Base-by-base conservation (phyloP, 2,329 filamentous ascomycete species). In the Colletotrichum theobromicola region DNA sequence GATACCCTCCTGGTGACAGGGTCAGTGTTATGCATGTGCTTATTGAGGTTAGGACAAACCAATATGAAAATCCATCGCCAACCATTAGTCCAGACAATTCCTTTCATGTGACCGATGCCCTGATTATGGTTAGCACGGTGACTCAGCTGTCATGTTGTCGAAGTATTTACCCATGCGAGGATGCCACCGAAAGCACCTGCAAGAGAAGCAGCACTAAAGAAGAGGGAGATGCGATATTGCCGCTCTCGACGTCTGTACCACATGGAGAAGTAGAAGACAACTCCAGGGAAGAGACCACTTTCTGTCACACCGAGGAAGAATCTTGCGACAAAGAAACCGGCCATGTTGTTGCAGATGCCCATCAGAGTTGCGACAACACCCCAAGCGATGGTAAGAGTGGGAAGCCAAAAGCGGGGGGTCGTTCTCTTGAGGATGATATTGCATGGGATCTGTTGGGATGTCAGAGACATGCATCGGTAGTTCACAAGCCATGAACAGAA, bases 51-150 rank as follows among this genome's bases (percentile, higher is more conserved):
- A 10, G 21, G 15, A 35, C 46, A 4, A 15, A 90, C 89, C 8
- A 92, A 80, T 26, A 92, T 91, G 67, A 92, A 92, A 30, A 91
- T 92, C 90, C 89, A 91, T 2, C 85, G 84, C 89, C 89, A 91
- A 0, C 89, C 89, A 26, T 87, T 87, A 0, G 81, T 78, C 84
- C 88, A 90, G 0, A 89, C 88, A 0, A 89, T 81, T 0, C 88
- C 89, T 4, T 80, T 80, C 87, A 91, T 90, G 46, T 87, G 86
- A 0, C 88, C 88, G 67, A 91, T 91, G 0, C 88, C 89, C 86
- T 89, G 24, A n/a, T 1, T 3, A 0, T 1, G 3, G 35, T 73
- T 2, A 64, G 55, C 18, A 18, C 2, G 4, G 1, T 8, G 28
- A 3, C 5, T 7, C 1, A 7, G 0, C 2, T 2, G 4, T 8